A percentile compares a stretch with the other conserved stretches of the same genome.
Conservation (phyloP, 2,329 filamentous ascomycete species). For the Pseudogymnoascus sp. region DNA sequence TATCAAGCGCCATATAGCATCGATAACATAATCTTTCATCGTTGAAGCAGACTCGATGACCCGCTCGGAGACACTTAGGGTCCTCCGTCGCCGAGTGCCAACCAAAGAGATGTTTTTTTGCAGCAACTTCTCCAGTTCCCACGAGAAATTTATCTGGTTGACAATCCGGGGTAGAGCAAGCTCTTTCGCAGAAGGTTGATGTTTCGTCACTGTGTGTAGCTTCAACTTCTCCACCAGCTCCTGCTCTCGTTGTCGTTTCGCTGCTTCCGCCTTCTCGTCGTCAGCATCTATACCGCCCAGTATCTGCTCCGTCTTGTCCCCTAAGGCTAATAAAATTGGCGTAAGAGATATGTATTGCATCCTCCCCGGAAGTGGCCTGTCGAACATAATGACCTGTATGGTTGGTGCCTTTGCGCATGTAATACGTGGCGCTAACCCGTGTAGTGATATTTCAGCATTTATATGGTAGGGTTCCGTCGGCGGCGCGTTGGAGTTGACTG, state of each 20-base stretch:
- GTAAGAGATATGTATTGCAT: constrained; percentile 96
- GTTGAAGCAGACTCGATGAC: constrained; percentile 90
- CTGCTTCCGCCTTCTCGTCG: constrained; percentile 57
- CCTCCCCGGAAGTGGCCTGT: constrained; percentile 71
- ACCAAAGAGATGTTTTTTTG: constrained; percentile 87
- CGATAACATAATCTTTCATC: constrained; percentile 65
- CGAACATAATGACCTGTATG: constrained; percentile 82
- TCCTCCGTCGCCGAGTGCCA: constrained; percentile 70
- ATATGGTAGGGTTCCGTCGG: constrained; percentile 63
- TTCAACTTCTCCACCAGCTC: constrained; percentile 78
- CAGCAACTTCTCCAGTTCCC: constrained; percentile 76
- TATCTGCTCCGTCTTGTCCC: constrained; percentile 51
- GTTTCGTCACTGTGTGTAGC: constrained; percentile 75
- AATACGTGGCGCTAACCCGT: constrained; percentile 58
- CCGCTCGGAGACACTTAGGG: constrained; percentile 85
- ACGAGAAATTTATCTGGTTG: constrained; percentile 93
- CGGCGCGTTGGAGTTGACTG: constrained; percentile 57
- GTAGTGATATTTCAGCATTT: constrained; percentile 38
- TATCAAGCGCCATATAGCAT: constrained; percentile 62
- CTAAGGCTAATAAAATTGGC: constrained; percentile 81
- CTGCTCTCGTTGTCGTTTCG: constrained; percentile 50
- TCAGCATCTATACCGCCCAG: constrained; percentile 59
- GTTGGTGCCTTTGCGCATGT: constrained; percentile 63
- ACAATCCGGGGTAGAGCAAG: constrained; percentile 71
- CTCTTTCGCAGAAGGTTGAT: constrained; percentile 73